Conservation (phyloP, 1,284 basidiomycete species). For the Ustilago trichophora region DNA sequence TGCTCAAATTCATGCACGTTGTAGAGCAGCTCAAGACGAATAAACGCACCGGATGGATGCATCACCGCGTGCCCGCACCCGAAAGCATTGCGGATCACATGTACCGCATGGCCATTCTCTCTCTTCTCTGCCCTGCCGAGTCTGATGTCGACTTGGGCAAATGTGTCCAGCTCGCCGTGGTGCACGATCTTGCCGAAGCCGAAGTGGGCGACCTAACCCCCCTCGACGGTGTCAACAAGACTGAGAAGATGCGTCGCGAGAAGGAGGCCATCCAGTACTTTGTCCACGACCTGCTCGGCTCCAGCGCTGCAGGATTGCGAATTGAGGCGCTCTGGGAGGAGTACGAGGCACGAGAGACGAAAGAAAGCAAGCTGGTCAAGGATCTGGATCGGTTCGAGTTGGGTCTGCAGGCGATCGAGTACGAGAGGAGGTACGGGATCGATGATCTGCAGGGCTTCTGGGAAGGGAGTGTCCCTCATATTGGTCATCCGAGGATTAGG, state of each 20-base stretch:
- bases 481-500: slow-evolving; percentile 48
- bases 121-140: slow-evolving; percentile 76
- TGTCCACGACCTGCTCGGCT: slow-evolving; percentile 85
- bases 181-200: slow-evolving; percentile 96
- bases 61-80: slow-evolving; percentile 57
- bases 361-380: slow-evolving; percentile 91
- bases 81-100: slow-evolving; percentile 90
- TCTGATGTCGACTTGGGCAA: slow-evolving; percentile 73
- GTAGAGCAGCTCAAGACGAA: slow-evolving; percentile 62
- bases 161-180: slow-evolving; percentile 86
- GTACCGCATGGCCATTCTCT: slow-evolving; percentile 94
- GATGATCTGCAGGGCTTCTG: slow-evolving; percentile 64
- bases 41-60: slow-evolving; percentile 64
- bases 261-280: slow-evolving; percentile 92
- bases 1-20: slow-evolving; percentile 61
- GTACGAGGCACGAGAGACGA: slow-evolving; percentile 83
- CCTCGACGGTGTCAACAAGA: slow-evolving; percentile 81
- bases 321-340: slow-evolving; percentile 89
- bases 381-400: slow-evolving; percentile 95
- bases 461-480: slow-evolving; percentile 40
- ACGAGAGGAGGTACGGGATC: slow-evolving; percentile 54
- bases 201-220: slow-evolving; percentile 96
- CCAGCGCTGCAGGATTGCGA: slow-evolving; percentile 78
- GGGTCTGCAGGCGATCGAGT: slow-evolving; percentile 75
- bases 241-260: slow-evolving; percentile 81